phyloP scores from a whole-genome alignment of 257 asterid species.

The Solanum sejunctum region DNA sequence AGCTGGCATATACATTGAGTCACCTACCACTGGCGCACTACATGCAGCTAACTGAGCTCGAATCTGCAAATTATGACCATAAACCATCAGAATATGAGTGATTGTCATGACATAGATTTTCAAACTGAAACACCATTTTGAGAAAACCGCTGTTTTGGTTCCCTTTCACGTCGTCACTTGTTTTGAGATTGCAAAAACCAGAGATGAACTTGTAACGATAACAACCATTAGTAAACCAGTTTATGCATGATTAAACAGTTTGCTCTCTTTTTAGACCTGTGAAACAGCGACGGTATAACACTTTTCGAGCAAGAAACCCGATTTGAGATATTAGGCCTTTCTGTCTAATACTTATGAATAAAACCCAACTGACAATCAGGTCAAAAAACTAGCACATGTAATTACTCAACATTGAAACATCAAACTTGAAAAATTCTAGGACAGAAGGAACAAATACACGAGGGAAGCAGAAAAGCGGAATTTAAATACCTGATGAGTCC shows the following conservation, averaged over 20 bases:
- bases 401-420: neutral
- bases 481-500: constrained; percentile 77
- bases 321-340: neutral
- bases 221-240: neutral
- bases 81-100: neutral
- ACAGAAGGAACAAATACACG: neutral
- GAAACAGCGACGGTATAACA: neutral
- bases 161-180: neutral
- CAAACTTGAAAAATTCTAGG: neutral
- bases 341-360: neutral
- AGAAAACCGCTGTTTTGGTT: neutral
- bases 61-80: constrained; percentile 31
- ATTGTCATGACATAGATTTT: neutral
- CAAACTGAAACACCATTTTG: neutral
- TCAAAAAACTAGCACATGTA: neutral
- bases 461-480: neutral
- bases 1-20: constrained; percentile 86
- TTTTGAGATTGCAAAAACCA: neutral
- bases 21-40: constrained; percentile 86
- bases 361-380: neutral
- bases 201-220: neutral
- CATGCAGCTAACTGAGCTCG: constrained; percentile 75
- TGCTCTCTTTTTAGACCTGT: neutral
- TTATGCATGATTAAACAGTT: neutral
- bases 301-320: neutral